phyloP scores from a whole-genome alignment of 805 yeast genomes.

The Metschnikowia shivogae region DNA sequence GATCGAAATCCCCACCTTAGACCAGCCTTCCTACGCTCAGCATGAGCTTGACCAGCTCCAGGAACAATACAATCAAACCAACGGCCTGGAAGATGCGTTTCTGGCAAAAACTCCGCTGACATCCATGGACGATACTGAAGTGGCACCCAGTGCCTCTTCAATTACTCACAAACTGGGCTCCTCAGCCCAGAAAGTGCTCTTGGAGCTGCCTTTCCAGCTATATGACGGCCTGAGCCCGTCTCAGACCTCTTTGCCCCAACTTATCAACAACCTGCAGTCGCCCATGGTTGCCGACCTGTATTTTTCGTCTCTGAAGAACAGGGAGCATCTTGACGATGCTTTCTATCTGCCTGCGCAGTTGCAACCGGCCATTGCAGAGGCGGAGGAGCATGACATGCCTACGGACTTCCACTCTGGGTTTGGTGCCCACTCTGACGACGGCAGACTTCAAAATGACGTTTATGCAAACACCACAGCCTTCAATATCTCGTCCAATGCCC shows the following conservation, averaged over 20 bases:
- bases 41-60: slow-evolving; percentile 17
- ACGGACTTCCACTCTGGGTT: background rate
- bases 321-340: slow-evolving; percentile 1
- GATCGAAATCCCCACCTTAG: slow-evolving; percentile 45
- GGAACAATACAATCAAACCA: slow-evolving; percentile 15
- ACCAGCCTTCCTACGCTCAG: slow-evolving; percentile 21
- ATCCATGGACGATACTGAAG: background rate
- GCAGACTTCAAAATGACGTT: background rate
- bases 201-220: slow-evolving; percentile 14
- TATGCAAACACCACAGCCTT: slow-evolving; percentile 15
- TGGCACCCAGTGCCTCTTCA: background rate
- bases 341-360: slow-evolving; percentile 3
- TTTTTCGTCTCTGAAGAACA: slow-evolving; percentile 9
- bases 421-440: background rate
- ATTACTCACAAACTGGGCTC: slow-evolving; percentile 5
- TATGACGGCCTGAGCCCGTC: slow-evolving; percentile 9
- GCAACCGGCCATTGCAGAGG: slow-evolving; percentile 5
- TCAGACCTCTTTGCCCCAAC: slow-evolving; percentile 12
- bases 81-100: background rate
- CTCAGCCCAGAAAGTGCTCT: background rate
- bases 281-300: slow-evolving; percentile 17
- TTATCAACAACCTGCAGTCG: slow-evolving; percentile 8
- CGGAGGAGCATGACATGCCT: background rate
- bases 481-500: slow-evolving; percentile 13
- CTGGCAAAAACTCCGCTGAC: slow-evolving; percentile 6